These are phyloP conservation scores for Patellifolia procumbens DNA, from an alignment of 179 eudicot species.

Conservation along the genomic window DNA sequence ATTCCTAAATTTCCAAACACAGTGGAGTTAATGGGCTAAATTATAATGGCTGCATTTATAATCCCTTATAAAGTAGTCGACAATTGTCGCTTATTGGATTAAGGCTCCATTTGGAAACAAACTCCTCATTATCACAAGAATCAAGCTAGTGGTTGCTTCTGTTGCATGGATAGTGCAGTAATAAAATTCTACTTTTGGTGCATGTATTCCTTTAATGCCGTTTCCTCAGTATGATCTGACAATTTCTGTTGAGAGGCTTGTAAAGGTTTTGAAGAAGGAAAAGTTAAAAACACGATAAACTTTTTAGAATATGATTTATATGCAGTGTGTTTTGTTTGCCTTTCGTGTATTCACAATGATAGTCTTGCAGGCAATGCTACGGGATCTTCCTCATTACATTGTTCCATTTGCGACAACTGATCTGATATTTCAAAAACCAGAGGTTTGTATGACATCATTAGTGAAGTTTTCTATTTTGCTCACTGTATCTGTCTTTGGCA, in stretches of 20 bases:
- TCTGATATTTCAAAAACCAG: slow-evolving; percentile 63
- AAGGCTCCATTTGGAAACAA: neutral
- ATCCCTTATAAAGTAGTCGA: neutral
- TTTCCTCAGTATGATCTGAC: neutral
- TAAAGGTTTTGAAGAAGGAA: neutral
- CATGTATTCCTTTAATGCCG: too few species aligned
- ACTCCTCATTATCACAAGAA: neutral
- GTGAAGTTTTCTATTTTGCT: neutral
- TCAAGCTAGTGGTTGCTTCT: too few species aligned
- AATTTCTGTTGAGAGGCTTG: neutral
- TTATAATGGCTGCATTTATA: neutral
- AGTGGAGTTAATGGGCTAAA: neutral
- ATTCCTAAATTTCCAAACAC: neutral
- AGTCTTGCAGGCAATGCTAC: slow-evolving; percentile 70
- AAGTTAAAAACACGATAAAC: neutral
- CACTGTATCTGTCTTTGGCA: slow-evolving; percentile 1
- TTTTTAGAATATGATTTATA: neutral
- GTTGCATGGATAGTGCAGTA: too few species aligned
- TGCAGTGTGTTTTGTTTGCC: neutral
- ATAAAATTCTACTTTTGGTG: neutral
- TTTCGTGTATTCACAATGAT: neutral
- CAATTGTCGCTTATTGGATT: neutral
- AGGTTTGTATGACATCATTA: slow-evolving; percentile 49
- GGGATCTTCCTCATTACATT: slow-evolving; percentile 91
- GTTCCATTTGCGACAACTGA: slow-evolving; percentile 74